phyloP scores from a whole-genome alignment of 345 rosid species.

The Lenwebbia sp. region DNA sequence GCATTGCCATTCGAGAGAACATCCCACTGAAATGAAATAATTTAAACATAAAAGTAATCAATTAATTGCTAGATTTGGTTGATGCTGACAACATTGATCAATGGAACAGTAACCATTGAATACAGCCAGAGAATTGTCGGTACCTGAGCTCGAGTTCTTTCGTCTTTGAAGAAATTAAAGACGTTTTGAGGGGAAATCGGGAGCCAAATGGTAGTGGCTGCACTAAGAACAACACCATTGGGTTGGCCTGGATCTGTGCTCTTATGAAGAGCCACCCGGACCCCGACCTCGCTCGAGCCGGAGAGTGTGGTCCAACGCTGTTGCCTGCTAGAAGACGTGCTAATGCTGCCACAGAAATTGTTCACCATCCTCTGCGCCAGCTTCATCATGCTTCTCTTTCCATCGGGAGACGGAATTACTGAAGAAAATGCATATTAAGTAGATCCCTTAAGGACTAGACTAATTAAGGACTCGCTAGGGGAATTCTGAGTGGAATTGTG shows the following conservation, averaged over 20 bases:
- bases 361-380: conserved; percentile 89
- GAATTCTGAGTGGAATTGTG: neutral
- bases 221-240: conserved; percentile 76
- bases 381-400: conserved; percentile 94
- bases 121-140: neutral
- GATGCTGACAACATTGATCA: neutral
- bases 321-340: conserved; percentile 51
- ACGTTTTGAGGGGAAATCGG: conserved; percentile 63
- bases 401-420: conserved; percentile 81
- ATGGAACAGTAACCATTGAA: neutral
- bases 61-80: neutral
- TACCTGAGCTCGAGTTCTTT: conserved; percentile 90
- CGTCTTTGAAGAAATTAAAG: conserved; percentile 84
- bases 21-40: conserved; percentile 57
- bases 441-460: neutral
- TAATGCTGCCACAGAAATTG: conserved; percentile 69
- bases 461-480: neutral
- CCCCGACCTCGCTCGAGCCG: conserved; percentile 53
- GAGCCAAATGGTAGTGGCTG: conserved; percentile 92
- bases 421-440: conserved; percentile 2
- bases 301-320: conserved; percentile 61
- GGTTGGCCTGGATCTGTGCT: conserved; percentile 74
- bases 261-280: conserved; percentile 76
- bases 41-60: neutral
- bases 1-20: conserved; percentile 81